A percentile compares a stretch with the other conserved stretches of the same genome.
Conservation (phyloP, 441 rosid genomes). For the Eutrema salsugineum region DNA sequence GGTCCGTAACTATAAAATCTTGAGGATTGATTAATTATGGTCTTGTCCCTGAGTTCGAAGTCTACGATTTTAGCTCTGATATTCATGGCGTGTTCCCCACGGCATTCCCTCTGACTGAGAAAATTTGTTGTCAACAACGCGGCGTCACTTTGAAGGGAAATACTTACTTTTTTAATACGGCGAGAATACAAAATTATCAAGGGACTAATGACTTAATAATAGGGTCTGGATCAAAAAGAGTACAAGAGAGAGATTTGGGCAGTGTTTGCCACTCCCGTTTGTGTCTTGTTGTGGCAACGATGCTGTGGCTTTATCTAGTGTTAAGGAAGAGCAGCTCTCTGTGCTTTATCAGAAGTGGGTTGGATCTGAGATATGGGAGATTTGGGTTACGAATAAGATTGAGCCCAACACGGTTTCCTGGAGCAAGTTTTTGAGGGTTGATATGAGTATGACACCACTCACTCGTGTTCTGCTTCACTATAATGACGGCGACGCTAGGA, state of each 20-base stretch:
- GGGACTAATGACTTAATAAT: too few species aligned
- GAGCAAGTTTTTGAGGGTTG: background rate
- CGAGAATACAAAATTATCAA: too few species aligned
- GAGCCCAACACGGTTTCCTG: background rate
- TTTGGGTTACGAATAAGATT: background rate
- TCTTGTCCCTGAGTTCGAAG: too few species aligned
- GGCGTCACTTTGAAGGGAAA: background rate
- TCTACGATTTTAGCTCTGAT: too few species aligned
- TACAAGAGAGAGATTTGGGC: background rate
- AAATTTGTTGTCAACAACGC: background rate
- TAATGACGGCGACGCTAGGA: too few species aligned
- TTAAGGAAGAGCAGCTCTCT: background rate
- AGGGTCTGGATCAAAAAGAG: background rate
- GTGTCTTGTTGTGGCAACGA: background rate
- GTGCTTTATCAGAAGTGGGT: background rate
- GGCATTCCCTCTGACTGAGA: background rate
- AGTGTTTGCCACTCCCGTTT: background rate
- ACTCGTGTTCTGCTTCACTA: too few species aligned
- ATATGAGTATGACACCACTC: too few species aligned
- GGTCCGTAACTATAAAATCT: background rate
- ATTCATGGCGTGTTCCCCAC: background rate
- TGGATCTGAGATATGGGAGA: too few species aligned
- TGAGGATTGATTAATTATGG: too few species aligned
- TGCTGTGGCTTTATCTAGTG: background rate
- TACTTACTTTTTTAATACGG: too few species aligned